Evolutionary conservation across 306 rosid species (phyloP), one percentile per base, ranked within the genome.

Genomic region (Casuarina cunninghamiana): DNA sequence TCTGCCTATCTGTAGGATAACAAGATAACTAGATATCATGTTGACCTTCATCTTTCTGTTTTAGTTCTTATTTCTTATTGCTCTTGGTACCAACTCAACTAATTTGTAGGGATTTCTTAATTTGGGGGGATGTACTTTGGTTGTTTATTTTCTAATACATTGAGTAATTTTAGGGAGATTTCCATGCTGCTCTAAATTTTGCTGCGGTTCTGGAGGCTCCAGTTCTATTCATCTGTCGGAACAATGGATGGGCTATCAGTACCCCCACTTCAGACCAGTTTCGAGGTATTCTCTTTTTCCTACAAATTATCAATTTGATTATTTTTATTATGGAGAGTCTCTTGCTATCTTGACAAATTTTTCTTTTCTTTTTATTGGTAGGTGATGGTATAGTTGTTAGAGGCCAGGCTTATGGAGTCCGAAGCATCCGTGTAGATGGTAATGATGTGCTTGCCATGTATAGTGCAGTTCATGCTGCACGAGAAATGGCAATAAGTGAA

Each of bases 191-290:
- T 13, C 77, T 95, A 70, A 95, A 95, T 82, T 95, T 95, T 85
- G 96, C 97, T 21, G 98, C 97, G 1, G 97, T 95, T 67, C 79
- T 61, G 77, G 98, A 95, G 84, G 97, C 90, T 63, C 98, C 98
- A 5, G 97, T 95, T 60, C 84, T 95, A 76, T 92, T 95, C 71
- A 77, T 95, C 69, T 95, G 98, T 81, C 97, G 98, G 75, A 95
- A 95, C 87, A 95, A 92, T 85, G 97, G 98, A 83, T 95, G 98
- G 98, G 98, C 98, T 54, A 95, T 95, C 77, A 95, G 98, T 79
- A 95, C 97, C 58, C 97, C 97, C 42, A 91, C 89, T 58, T 88
- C 97, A 75, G 97, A 95, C 73, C 98, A 95, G 83, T 95, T 92
- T 84, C 91, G 97, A 88, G 89, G 98, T 95, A 87, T 54, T 73